Conservation (phyloP, 768 basidiomycete species). For the Lactarius sp. region DNA sequence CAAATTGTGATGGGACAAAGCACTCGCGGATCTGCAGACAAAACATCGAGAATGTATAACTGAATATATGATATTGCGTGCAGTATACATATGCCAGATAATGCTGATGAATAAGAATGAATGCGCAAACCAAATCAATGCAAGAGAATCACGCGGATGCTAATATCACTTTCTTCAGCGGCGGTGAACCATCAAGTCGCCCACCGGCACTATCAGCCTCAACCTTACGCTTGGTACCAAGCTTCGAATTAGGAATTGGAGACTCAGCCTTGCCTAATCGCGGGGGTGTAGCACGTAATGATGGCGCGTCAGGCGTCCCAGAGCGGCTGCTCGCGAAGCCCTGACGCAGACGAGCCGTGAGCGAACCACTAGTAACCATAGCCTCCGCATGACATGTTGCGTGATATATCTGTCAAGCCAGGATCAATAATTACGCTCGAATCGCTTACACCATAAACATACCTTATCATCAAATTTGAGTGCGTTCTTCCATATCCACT, state of each 20-base stretch:
- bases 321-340: slow-evolving; percentile 58
- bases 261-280: slow-evolving; percentile 33
- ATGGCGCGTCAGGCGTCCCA: slow-evolving; percentile 61
- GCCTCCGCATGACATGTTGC: slow-evolving; percentile 92
- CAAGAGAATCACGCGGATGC: slow-evolving; percentile 25
- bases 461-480: slow-evolving; percentile 80
- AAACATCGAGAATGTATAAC: neutral
- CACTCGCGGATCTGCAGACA: neutral
- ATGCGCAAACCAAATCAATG: slow-evolving; percentile 6
- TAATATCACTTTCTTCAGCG: slow-evolving; percentile 57
- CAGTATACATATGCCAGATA: slow-evolving; percentile 24
- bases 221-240: slow-evolving; percentile 74
- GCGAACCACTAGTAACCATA: slow-evolving; percentile 42
- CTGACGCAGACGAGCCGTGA: slow-evolving; percentile 68
- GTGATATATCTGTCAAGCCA: slow-evolving; percentile 68
- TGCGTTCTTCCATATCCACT: slow-evolving; percentile 97
- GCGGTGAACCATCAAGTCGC: slow-evolving; percentile 50
- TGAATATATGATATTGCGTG: slow-evolving; percentile 22
- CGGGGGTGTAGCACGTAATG: slow-evolving; percentile 38
- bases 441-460: slow-evolving; percentile 28
- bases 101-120: slow-evolving; percentile 22
- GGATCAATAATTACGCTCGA: neutral
- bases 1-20: neutral
- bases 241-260: slow-evolving; percentile 48
- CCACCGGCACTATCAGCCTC: slow-evolving; percentile 37